Conservation (phyloP, 1,139 yeast genomes). For the Barnettozyma hawaiiensis region DNA sequence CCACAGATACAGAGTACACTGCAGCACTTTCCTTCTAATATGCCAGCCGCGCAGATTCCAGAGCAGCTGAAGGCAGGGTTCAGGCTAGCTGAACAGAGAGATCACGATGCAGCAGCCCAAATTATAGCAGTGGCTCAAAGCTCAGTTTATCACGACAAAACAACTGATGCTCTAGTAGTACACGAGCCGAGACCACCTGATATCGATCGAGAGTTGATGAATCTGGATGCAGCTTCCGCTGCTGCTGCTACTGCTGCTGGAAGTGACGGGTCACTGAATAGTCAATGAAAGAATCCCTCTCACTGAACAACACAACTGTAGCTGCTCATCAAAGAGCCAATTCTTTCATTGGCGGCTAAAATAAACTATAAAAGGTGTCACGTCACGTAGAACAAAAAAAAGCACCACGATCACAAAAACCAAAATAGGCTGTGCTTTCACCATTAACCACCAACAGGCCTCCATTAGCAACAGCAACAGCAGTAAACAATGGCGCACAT, state of each 20-base stretch:
- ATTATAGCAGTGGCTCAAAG: slow-evolving; percentile 9
- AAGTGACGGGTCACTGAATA: neutral
- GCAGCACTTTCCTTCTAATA: neutral
- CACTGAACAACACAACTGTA: too few species aligned
- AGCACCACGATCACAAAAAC: too few species aligned
- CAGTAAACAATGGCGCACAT: neutral
- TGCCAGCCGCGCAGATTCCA: neutral
- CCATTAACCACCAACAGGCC: too few species aligned
- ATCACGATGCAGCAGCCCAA: slow-evolving; percentile 5
- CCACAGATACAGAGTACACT: neutral
- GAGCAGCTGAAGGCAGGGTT: neutral
- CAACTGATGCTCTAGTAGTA: neutral
- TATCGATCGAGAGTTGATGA: neutral
- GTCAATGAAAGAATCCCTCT: neutral
- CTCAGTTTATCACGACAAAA: neutral
- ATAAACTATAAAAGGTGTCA: neutral
- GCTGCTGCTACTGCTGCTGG: too few species aligned
- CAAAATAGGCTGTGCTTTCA: too few species aligned
- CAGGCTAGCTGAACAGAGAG: slow-evolving; percentile 4
- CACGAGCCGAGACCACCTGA: neutral
- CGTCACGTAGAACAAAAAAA: neutral
- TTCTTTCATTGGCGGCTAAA: too few species aligned
- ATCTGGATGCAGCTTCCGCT: too few species aligned
- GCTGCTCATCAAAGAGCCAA: too few species aligned
- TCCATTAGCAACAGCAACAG: neutral